Conservation (phyloP, 176 grass and related monocot genomes). For the Avena sativa region DNA sequence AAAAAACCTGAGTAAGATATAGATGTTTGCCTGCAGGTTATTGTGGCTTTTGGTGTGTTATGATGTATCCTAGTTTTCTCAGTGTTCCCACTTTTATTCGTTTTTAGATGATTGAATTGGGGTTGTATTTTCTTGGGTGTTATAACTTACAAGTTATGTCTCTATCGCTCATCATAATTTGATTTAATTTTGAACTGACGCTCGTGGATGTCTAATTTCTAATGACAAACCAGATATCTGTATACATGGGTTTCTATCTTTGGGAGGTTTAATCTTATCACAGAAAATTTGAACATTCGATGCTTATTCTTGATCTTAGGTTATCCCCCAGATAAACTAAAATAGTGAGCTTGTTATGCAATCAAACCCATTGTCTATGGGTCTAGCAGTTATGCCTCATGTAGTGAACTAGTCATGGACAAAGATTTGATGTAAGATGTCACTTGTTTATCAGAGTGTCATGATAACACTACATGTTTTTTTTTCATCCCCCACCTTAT, state of each 20-base stretch:
- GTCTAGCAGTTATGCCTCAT: background rate
- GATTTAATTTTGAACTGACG: background rate
- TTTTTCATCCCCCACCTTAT: background rate
- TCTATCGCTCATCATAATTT: background rate
- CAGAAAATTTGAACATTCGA: background rate
- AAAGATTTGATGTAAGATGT: no score
- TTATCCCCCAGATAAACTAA: background rate
- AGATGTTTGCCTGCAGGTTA: conserved; percentile 1
- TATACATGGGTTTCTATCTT: conserved; percentile 21
- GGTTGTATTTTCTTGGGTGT: background rate
- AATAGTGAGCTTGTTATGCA: background rate
- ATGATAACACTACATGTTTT: no score
- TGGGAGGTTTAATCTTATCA: background rate
- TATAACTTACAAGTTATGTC: background rate
- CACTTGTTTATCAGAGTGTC: no score
- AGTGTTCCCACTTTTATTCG: background rate
- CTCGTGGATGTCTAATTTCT: background rate
- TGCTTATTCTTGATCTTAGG: background rate
- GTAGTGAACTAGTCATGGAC: no score
- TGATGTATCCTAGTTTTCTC: background rate
- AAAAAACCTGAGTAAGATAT: background rate
- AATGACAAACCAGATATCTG: background rate
- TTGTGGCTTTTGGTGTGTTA: conserved; percentile 23
- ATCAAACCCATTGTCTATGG: background rate
- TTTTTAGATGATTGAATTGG: background rate